These are phyloP conservation scores for Kuraishia floccosa DNA, from an alignment of 805 yeast species.

Conservation along the genomic window DNA sequence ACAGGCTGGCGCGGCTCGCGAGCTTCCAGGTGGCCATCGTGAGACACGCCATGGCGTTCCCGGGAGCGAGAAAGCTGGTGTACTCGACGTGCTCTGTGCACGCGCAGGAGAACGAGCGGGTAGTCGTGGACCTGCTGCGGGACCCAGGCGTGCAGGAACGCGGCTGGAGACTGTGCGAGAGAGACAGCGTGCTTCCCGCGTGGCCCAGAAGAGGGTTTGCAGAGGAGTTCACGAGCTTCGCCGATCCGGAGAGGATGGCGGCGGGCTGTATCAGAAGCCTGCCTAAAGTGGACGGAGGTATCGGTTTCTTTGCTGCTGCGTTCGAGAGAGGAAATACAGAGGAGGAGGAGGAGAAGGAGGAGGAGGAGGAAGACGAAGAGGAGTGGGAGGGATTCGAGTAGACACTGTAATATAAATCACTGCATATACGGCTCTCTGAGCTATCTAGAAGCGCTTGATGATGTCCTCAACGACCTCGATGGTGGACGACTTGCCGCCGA, in stretches of 20 bases:
- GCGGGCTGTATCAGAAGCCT: slow-evolving; percentile 80
- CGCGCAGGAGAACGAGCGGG: slow-evolving; percentile 88
- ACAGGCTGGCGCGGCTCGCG: slow-evolving; percentile 61
- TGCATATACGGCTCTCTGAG: too few species aligned
- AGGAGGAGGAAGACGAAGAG: slow-evolving; percentile 9
- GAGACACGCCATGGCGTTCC: slow-evolving; percentile 79
- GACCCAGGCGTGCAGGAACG: slow-evolving; percentile 49
- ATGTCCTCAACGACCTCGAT: slow-evolving; percentile 82
- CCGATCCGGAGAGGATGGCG: slow-evolving; percentile 45
- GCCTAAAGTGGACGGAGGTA: slow-evolving; percentile 93
- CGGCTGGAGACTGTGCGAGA: slow-evolving; percentile 67
- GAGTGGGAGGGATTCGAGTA: slow-evolving; percentile 26
- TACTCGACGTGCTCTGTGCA: slow-evolving; percentile 96
- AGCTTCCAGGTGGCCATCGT: slow-evolving; percentile 84
- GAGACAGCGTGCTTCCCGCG: slow-evolving; percentile 56
- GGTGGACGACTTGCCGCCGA: slow-evolving; percentile 86
- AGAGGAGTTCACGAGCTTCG: slow-evolving; percentile 50
- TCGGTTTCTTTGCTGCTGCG: slow-evolving; percentile 94
- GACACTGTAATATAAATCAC: too few species aligned
- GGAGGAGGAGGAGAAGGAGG: slow-evolving; percentile 6
- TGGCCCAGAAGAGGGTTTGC: slow-evolving; percentile 84
- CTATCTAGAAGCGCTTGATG: slow-evolving; percentile 34
- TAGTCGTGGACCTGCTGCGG: slow-evolving; percentile 64
- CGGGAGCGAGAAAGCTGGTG: slow-evolving; percentile 65
- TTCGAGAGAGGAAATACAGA: slow-evolving; percentile 39